Base-by-base conservation (phyloP, 1,284 basidiomycete species). In the Cryptococcus sp. region DNA sequence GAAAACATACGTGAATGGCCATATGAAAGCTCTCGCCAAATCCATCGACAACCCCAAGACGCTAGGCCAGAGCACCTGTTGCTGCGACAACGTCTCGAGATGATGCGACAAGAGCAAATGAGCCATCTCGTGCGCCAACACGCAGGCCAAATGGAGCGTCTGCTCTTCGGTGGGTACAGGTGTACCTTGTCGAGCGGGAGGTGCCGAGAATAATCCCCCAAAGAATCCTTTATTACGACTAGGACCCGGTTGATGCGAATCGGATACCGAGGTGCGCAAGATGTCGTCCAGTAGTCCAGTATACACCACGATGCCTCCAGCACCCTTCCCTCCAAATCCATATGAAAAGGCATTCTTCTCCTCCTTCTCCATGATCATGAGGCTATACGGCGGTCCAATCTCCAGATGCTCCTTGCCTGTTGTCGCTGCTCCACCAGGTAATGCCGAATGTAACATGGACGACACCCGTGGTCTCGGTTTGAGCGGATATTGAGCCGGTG, bases 41-140 rank as follows among this genome's bases (percentile, higher is more conserved):
- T 93, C 89, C 14, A 85, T 77, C 9, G 80, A 57, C 54, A 93
- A 82, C 1, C 86, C 87, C 24, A 89, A 72, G 14, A 86, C 76
- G 19, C 84, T 85, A 0, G 90, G 90, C 48, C 88, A 78, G 38
- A 93, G 80, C 51, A 93, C 82, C 7, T 84, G 84, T 24, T 80
- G 81, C 11, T 86, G 86, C 0, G 86, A 88, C 10, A 93, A 74
- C 3, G 87, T 86, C 71, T 94, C 90, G 37, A 93, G 77, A 69
- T 94, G 90, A 65, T 94, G 90, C 1, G 85, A 83, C 4, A 94
- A 78, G 26, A 94, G 75, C 23, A 94, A 76, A 72, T 94, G 90
- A 0, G 87, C 80, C 54, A 93, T 80, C 67, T 94, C 90, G 61
- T 94, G 90, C 2, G 90, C 84, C 2, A 94, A 78, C 0, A 94